Base-by-base conservation (phyloP, 1,284 basidiomycete genomes). In the Pisolithus thermaeus region DNA sequence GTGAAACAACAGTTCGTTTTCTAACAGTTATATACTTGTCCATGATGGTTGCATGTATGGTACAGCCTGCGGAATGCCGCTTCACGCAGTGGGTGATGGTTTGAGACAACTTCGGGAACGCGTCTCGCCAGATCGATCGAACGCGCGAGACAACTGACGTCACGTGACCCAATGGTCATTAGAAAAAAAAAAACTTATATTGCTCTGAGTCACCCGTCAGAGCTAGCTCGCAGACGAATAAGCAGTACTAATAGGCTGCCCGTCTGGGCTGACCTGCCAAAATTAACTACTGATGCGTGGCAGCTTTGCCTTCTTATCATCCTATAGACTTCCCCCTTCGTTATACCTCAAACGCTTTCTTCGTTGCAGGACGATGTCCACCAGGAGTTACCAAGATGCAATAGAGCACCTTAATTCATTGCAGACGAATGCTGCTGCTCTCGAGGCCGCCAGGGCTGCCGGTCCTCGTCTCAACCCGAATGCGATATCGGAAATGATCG, bases 401-500 rank as follows among this genome's bases (percentile, higher is more conserved):
- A 81, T 99, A 58, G 80, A 87, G 51, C 77, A 82, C 52, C 80
- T 99, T 54, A 99, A 99, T 69, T 81, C 90, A 32, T 81, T 98
- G 27, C 96, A 99, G 69, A 90, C 87, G 39, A 99, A 99, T 77
- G 92, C 93, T 28, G 92, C 92, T 18, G 84, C 85, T 42, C 80
- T 99, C 45, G 92, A 95, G 50, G 89, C 89, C 25, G 80, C 88
- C 40, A 83, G 90, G 48, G 87, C 87, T 46, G 83, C 85, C 7
- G 91, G 91, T 2, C 82, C 82, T 3, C 79, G 80, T 38, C 68
- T 82, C 47, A 89, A 80, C 61, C 74, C 84, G 49, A 80, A 83
- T 61, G 89, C 87, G 30, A 88, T 97, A 46, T 81, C 83, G 16
- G 92, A 97, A 70, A 96, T 93, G 84, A 69, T 91, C 47, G 93